Percentiles rank a stretch among this genome's conserved stretches.
phyloP scores from a whole-genome alignment of 169 alveolate species.

The Cryptosporidium parvum region DNA sequence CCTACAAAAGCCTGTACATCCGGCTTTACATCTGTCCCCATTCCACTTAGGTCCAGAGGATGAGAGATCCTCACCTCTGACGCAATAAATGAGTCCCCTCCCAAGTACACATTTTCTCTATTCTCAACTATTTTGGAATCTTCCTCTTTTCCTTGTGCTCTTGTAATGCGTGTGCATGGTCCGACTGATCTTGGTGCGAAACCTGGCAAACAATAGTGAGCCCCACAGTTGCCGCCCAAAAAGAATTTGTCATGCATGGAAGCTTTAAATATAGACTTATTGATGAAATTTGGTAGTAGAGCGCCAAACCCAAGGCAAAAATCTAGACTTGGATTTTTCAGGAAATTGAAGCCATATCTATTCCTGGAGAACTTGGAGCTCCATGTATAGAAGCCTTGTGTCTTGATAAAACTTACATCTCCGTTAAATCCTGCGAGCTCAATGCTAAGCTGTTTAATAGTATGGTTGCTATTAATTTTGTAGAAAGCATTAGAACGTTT shows the following conservation, averaged over 20 bases:
- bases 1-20: conserved; percentile 20
- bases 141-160: neutral
- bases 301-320: conserved; percentile 45
- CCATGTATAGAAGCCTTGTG: conserved; percentile 61
- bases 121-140: too few species aligned
- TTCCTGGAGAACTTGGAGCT: conserved; percentile 4
- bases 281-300: conserved; percentile 21
- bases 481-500: neutral
- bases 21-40: conserved; percentile 25
- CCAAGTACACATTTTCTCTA: neutral
- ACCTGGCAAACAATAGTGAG: conserved; percentile 44
- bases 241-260: conserved; percentile 62
- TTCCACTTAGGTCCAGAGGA: conserved; percentile 22
- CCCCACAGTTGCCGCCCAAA: conserved; percentile 67
- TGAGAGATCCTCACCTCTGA: conserved; percentile 20
- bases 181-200: conserved; percentile 69
- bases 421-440: conserved; percentile 69
- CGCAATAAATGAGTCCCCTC: conserved; percentile 35
- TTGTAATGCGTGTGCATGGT: conserved; percentile 14
- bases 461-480: neutral
- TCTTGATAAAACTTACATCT: conserved; percentile 33
- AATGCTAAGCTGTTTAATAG: conserved; percentile 25
- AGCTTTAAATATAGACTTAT: neutral
- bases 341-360: neutral
- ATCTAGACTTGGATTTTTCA: conserved; percentile 9